A percentile compares a stretch with the other conserved stretches of the same genome.
These are phyloP conservation scores for Picocystis sp. DNA, from an alignment of 163 green algal species.

Conservation along the genomic window DNA sequence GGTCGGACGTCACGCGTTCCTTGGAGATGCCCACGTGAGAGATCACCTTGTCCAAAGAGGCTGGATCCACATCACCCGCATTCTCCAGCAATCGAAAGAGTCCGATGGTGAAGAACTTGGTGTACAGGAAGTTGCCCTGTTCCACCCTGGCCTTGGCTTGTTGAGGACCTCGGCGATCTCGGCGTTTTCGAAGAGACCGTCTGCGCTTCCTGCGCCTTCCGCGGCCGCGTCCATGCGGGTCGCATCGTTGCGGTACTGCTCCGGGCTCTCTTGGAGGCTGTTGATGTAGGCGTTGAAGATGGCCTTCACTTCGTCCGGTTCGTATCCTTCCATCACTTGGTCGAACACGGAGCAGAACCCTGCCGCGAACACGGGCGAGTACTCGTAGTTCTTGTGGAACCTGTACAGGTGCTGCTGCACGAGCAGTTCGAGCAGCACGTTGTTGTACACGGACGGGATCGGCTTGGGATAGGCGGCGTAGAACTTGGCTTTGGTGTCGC, in stretches of 20 bases:
- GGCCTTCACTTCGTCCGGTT: conserved; percentile 23
- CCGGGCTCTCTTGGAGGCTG: conserved; percentile 63
- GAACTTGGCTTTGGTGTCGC: conserved; percentile 87
- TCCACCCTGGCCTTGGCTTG: conserved; percentile 22
- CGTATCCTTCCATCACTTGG: conserved; percentile 74
- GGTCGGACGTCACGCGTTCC: conserved; percentile 45
- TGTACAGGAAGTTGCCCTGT: conserved; percentile 59
- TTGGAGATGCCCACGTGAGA: conserved; percentile 34
- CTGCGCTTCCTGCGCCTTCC: conserved; percentile 12
- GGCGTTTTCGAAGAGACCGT: conserved; percentile 27
- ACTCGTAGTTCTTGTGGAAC: conserved; percentile 77
- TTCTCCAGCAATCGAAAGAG: conserved; percentile 61
- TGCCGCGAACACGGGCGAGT: conserved; percentile 71
- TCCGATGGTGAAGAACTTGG: conserved; percentile 78
- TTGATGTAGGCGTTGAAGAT: conserved; percentile 79
- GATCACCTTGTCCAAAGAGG: conserved; percentile 33
- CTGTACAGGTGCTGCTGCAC: conserved; percentile 77
- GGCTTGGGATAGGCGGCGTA: conserved; percentile 62
- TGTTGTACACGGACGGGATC: conserved; percentile 78
- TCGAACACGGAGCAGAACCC: conserved; percentile 84
- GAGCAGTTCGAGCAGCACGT: conserved; percentile 86
- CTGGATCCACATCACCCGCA: conserved; percentile 21
- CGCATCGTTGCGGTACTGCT: conserved; percentile 9
- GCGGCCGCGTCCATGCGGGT: conserved; percentile 11
- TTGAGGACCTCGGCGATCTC: conserved; percentile 32